phyloP scores from a whole-genome alignment of 768 basidiomycete genomes.

The Rhizopogon rudus region DNA sequence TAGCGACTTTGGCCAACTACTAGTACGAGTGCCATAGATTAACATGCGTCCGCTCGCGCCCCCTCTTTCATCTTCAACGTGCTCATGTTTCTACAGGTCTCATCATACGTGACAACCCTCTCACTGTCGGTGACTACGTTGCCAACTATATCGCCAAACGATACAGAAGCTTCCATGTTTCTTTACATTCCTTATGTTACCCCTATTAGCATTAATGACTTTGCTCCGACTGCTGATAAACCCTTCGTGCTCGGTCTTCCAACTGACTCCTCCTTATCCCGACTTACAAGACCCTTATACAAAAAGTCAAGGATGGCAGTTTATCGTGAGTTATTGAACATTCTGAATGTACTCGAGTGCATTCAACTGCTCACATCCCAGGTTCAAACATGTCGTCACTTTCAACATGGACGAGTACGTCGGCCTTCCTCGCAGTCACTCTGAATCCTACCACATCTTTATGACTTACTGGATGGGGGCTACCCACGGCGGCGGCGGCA shows the following conservation, averaged over 20 bases:
- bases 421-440: constrained; percentile 72
- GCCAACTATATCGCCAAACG: constrained; percentile 75
- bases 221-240: constrained; percentile 61
- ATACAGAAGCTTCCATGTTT: constrained; percentile 30
- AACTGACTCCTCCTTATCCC: constrained; percentile 83
- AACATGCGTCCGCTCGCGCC: background rate
- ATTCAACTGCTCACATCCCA: constrained; percentile 18
- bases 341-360: background rate
- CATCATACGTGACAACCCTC: constrained; percentile 74
- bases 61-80: too few species aligned
- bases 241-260: constrained; percentile 89
- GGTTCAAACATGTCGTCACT: constrained; percentile 81
- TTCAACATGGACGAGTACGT: constrained; percentile 98
- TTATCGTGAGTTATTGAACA: constrained; percentile 53
- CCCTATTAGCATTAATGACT: constrained; percentile 66
- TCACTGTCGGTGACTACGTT: constrained; percentile 73
- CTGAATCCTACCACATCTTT: constrained; percentile 88
- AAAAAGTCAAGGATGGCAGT: constrained; percentile 67
- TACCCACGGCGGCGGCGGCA: too few species aligned
- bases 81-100: constrained; percentile 45
- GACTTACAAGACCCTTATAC: constrained; percentile 83
- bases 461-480: constrained; percentile 73
- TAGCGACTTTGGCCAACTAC: background rate
- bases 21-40: background rate
- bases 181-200: background rate